Conservation (phyloP, 768 basidiomycete genomes). For the Austroboletus festivus region DNA sequence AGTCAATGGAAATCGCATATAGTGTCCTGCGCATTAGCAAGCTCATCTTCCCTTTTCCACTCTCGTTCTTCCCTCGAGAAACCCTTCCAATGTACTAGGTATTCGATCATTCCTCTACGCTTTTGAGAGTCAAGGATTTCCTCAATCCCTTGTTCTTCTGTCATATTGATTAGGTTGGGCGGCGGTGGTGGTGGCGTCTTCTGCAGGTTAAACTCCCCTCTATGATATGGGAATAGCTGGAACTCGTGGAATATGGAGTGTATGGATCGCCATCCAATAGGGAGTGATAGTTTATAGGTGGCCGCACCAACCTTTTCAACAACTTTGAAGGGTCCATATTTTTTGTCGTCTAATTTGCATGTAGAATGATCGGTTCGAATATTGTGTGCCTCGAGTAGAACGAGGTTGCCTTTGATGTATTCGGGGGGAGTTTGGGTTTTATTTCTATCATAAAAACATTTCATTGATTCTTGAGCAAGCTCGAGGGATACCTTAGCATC, state of each 20-base stretch:
- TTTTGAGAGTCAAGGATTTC: neutral
- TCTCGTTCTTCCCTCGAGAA: neutral
- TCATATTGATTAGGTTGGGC: neutral
- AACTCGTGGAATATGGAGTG: neutral
- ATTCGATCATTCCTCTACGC: neutral
- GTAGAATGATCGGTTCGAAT: neutral
- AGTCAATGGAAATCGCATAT: too few species aligned
- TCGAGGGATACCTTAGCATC: neutral
- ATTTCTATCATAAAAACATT: neutral
- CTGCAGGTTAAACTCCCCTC: neutral
- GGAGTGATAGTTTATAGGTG: neutral
- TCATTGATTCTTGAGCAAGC: neutral
- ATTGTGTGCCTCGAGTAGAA: neutral
- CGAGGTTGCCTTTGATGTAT: neutral
- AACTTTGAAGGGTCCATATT: neutral
- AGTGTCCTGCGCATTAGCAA: too few species aligned
- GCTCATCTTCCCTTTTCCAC: neutral
- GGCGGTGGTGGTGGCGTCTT: neutral
- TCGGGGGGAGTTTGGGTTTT: rapidly evolving
- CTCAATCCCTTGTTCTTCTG: neutral
- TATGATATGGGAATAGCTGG: neutral
- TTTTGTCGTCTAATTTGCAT: neutral
- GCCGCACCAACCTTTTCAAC: neutral
- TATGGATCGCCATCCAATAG: neutral
- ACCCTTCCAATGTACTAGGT: neutral